Evolutionary conservation across 2,329 filamentous ascomycete species (phyloP), one percentile per base, ranked within the genome.

Genomic region (Paracamarosporium sp.): DNA sequence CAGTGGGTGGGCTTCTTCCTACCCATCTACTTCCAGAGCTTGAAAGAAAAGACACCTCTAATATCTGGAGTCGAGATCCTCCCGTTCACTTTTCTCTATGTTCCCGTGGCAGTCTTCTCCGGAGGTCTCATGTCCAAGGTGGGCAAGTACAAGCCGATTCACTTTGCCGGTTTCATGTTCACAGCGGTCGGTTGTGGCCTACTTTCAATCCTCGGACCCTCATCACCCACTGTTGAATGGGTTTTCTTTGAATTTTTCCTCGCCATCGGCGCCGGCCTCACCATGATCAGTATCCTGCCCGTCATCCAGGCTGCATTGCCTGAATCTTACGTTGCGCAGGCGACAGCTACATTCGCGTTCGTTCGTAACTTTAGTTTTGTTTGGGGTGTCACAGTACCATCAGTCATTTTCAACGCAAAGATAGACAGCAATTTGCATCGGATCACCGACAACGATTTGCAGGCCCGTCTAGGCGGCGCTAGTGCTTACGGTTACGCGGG

Each of bases 21-120:
- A 3, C 67, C 65, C 3, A 24, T 65, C 6, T 70, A 69, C 38
- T 67, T 68, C 56, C 62, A 64, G 38, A 60, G 45, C 12, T 52
- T 65, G 1, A 40, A 38, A 11, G 44, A 43, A 6, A 36, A 28
- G 11, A 46, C 56, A 3, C 57, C 59, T 5, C 41, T 62, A 0
- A 7, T 17, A 5, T 28, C 63, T 6, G 64, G 64, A 9, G 38
- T 63, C 30, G 22, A 64, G 17, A 43, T 55, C 25, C 25, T 69
- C 0, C 60, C 64, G 1, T 61, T 60, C 52, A 28, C 35, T 3
- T 15, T 56, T 2, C 50, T 55, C 35, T 35, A 55, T 4, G 33
- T 68, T 2, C 50, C 45, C 4, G 33, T 31, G 1, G 55, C 54
- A 0, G 46, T 30, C 5, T 25, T 64, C 5, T 41, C 51, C 2